phyloP scores from a whole-genome alignment of 129 eudicot genomes.

The Flaveria robusta region DNA sequence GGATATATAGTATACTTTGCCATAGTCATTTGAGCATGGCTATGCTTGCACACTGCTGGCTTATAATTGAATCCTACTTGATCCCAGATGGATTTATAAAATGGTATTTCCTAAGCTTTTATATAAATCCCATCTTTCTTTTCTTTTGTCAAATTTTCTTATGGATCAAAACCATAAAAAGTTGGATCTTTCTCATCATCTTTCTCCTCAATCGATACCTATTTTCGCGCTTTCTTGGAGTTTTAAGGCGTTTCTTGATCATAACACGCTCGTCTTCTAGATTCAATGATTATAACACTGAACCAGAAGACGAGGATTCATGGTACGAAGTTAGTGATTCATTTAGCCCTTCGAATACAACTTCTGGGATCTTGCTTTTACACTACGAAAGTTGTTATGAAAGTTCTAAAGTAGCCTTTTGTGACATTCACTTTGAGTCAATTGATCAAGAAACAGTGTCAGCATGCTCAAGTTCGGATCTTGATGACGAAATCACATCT shows the following conservation, averaged over 20 bases:
- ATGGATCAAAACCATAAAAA: conserved; percentile 50
- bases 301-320: conserved; percentile 32
- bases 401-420: conserved; percentile 17
- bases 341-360: neutral
- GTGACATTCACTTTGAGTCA: conserved; percentile 6
- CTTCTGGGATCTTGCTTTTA: conserved; percentile 25
- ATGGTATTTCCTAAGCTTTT: conserved; percentile 57
- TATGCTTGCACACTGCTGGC: conserved; percentile 62
- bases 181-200: conserved; percentile 28
- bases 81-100: conserved; percentile 58
- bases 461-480: conserved; percentile 31
- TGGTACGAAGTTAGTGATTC: conserved; percentile 32
- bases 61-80: conserved; percentile 47
- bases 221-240: conserved; percentile 8
- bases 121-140: conserved; percentile 56
- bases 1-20: neutral
- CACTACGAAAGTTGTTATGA: conserved; percentile 16
- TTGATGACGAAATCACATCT: conserved; percentile 39
- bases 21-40: conserved; percentile 45
- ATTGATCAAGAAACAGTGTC: conserved; percentile 31
- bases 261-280: conserved; percentile 11
- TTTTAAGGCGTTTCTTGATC: conserved; percentile 19
- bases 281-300: neutral
- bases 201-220: conserved; percentile 23
- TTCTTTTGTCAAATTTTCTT: conserved; percentile 50